phyloP scores from a whole-genome alignment of 176 grass and related monocot genomes.

The Olyra latifolia region DNA sequence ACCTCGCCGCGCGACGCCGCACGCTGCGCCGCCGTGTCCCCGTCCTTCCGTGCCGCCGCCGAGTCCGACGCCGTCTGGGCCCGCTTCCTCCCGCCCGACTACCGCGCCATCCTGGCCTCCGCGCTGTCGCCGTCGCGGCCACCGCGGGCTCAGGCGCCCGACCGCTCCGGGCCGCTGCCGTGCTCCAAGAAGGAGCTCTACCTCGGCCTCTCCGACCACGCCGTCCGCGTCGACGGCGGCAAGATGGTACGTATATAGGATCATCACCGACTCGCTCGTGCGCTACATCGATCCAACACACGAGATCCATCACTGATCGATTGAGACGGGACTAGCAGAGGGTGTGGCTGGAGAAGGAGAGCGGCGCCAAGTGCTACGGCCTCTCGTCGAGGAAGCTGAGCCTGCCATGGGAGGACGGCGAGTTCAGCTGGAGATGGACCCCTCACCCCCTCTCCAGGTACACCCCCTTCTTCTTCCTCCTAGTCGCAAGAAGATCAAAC shows the following conservation, averaged over 20 bases:
- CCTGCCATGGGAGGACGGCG: slow-evolving; percentile 56
- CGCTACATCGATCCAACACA: background rate
- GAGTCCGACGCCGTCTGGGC: slow-evolving; percentile 43
- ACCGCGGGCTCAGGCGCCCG: no score
- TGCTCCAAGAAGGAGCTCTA: slow-evolving; percentile 36
- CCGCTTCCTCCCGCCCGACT: slow-evolving; percentile 38
- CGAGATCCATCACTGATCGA: background rate
- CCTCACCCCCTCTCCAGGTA: slow-evolving; percentile 34
- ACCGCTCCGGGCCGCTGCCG: no score
- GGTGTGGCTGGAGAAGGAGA: slow-evolving; percentile 43
- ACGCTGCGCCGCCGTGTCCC: slow-evolving; percentile 37
- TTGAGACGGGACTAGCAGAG: background rate
- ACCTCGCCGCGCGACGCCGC: slow-evolving; percentile 46
- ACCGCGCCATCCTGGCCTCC: background rate
- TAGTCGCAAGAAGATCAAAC: background rate
- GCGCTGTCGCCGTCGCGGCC: no score
- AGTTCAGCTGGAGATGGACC: slow-evolving; percentile 42
- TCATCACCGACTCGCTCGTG: background rate
- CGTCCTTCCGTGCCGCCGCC: slow-evolving; percentile 40
- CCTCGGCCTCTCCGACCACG: slow-evolving; percentile 32
- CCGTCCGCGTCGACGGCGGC: background rate
- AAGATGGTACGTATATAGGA: background rate
- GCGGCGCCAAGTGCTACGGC: slow-evolving; percentile 34
- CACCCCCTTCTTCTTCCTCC: no score
- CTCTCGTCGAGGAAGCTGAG: slow-evolving; percentile 33